These are phyloP conservation scores for Dothideomycetes sp. DNA, from an alignment of 2,329 filamentous ascomycete species.

Conservation along the genomic window DNA sequence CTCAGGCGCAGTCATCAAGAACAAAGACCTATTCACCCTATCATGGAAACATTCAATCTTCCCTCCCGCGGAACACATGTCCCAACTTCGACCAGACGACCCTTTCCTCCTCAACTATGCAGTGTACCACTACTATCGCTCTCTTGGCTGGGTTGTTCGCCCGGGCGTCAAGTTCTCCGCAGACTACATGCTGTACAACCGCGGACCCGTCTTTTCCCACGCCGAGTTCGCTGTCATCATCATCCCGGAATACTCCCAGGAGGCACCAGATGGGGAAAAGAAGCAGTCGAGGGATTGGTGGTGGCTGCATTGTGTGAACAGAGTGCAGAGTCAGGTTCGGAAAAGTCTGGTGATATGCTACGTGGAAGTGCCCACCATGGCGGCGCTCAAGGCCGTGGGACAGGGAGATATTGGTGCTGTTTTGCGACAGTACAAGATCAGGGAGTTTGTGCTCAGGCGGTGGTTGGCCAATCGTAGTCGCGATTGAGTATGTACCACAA, in stretches of 20 bases:
- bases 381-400: constrained; percentile 28
- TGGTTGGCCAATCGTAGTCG: constrained; percentile 76
- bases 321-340: constrained; percentile 78
- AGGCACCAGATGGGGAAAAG: constrained; percentile 32
- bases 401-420: constrained; percentile 48
- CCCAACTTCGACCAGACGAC: constrained; percentile 58
- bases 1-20: constrained; percentile 12
- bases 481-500: constrained; percentile 29
- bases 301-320: constrained; percentile 80
- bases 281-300: constrained; percentile 54
- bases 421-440: constrained; percentile 60
- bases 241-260: constrained; percentile 60
- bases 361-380: constrained; percentile 68
- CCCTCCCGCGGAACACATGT: constrained; percentile 15
- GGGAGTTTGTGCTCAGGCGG: constrained; percentile 70
- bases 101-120: constrained; percentile 77
- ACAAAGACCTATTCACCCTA: constrained; percentile 45
- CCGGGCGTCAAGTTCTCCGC: constrained; percentile 90
- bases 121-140: constrained; percentile 93
- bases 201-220: constrained; percentile 87
- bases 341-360: constrained; percentile 87
- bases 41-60: constrained; percentile 31
- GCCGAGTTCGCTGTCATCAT: constrained; percentile 86
- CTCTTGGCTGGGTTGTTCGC: constrained; percentile 86
- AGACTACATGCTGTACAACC: constrained; percentile 88